Percentiles rank a stretch among this genome's conserved stretches.
These are phyloP conservation scores for Cordyceps cateniannulata DNA, from an alignment of 2,329 filamentous ascomycete species.

Conservation along the genomic window DNA sequence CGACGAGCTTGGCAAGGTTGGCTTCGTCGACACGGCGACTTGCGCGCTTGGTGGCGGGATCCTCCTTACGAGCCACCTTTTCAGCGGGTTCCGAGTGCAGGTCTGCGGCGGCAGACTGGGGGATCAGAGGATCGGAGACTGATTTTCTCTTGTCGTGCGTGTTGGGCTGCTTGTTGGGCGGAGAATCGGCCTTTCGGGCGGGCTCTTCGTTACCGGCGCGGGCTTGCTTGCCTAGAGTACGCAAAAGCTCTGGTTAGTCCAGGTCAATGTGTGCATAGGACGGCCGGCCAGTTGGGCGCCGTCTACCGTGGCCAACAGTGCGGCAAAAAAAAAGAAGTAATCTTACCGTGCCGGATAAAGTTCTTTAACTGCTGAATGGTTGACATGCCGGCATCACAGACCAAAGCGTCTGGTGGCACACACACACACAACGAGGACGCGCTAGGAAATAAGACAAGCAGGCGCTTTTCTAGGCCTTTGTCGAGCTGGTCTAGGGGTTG, in stretches of 20 bases:
- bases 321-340: slow-evolving; percentile 15
- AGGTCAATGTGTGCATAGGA: not conserved
- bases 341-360: slow-evolving; percentile 83
- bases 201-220: slow-evolving; percentile 51
- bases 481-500: not conserved
- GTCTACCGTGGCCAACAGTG: not conserved
- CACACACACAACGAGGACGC: not conserved
- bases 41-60: slow-evolving; percentile 21
- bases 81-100: slow-evolving; percentile 58
- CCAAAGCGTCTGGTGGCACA: not conserved
- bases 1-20: slow-evolving; percentile 78
- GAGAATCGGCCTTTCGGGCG: slow-evolving; percentile 45
- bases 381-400: slow-evolving; percentile 39
- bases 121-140: slow-evolving; percentile 51
- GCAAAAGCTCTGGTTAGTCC: slow-evolving; percentile 4
- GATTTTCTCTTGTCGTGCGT: slow-evolving; percentile 49
- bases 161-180: slow-evolving; percentile 42
- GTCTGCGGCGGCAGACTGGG: slow-evolving; percentile 59
- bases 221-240: slow-evolving; percentile 70
- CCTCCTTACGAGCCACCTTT: slow-evolving; percentile 30
- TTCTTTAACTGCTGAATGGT: slow-evolving; percentile 95
- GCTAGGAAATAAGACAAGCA: not conserved
- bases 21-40: slow-evolving; percentile 47
- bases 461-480: not conserved
- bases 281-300: not conserved